These are phyloP conservation scores for Exserohilum rostratum DNA, from an alignment of 2,329 filamentous ascomycete species.

Conservation along the genomic window DNA sequence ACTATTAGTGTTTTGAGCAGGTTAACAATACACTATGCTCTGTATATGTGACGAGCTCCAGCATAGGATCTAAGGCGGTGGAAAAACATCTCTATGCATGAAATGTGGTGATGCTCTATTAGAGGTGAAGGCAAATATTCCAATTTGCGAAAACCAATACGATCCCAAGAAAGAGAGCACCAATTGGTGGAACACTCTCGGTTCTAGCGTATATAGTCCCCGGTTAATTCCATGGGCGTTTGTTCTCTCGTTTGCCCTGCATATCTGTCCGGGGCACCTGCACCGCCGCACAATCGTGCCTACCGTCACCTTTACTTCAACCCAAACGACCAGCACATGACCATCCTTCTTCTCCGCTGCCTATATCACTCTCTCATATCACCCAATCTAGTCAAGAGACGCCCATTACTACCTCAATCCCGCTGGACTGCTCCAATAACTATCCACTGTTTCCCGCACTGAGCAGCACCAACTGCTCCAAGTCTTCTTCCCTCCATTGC, in stretches of 20 bases:
- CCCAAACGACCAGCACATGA: conserved; percentile 6
- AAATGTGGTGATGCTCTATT: no score
- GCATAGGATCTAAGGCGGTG: no score
- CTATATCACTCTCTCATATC: not conserved
- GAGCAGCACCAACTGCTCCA: not conserved
- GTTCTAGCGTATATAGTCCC: no score
- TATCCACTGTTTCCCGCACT: not conserved
- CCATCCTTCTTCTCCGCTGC: not conserved
- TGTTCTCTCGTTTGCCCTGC: not conserved
- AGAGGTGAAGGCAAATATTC: no score
- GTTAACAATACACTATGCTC: no score
- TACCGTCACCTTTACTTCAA: conserved; percentile 10
- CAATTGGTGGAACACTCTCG: no score
- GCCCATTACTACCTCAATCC: not conserved
- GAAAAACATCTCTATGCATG: no score
- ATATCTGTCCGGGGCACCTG: not conserved
- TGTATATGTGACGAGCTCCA: no score
- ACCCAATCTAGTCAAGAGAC: not conserved
- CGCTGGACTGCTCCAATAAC: not conserved
- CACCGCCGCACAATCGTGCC: not conserved
- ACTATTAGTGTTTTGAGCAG: no score
- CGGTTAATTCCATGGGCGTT: no score
- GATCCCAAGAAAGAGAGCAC: no score
- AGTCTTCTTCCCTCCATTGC: not conserved
- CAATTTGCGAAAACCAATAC: no score